These are phyloP conservation scores for Pontederia paniculata DNA, from an alignment of 176 grass and related monocot species.

Conservation along the genomic window DNA sequence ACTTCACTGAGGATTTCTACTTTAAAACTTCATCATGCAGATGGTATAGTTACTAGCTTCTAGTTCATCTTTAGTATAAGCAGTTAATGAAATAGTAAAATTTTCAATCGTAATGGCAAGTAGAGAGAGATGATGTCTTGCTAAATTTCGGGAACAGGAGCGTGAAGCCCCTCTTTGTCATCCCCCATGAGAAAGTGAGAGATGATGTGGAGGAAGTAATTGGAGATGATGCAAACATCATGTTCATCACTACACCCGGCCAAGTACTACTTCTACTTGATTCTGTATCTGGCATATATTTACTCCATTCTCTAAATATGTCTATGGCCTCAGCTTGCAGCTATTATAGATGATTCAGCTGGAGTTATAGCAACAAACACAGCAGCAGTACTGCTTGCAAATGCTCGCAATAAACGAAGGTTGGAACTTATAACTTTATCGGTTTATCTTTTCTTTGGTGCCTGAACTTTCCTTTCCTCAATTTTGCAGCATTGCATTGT, in stretches of 20 bases:
- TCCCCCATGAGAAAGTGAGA: conserved; percentile 85
- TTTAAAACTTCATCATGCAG: too few relatives aligned
- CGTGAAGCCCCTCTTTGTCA: conserved; percentile 73
- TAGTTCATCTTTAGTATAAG: too few relatives aligned
- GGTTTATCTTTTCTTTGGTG: not conserved
- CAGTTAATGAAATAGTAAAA: too few relatives aligned
- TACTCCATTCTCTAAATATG: not conserved
- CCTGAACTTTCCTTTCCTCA: not conserved
- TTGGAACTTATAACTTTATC: conserved; percentile 2
- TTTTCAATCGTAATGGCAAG: too few relatives aligned
- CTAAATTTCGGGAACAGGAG: conserved; percentile 16
- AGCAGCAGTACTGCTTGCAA: conserved; percentile 69
- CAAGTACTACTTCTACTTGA: conserved; percentile 20
- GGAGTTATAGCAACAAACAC: conserved; percentile 78
- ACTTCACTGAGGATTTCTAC: too few relatives aligned
- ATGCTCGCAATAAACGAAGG: conserved; percentile 68
- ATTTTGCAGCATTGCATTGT: conserved; percentile 45
- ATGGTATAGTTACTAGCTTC: too few relatives aligned
- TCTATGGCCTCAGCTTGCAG: conserved; percentile 41
- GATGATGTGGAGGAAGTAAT: conserved; percentile 62
- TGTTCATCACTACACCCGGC: conserved; percentile 85
- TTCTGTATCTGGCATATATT: not conserved
- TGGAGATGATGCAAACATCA: conserved; percentile 39
- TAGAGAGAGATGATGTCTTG: not conserved
- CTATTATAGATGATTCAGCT: conserved; percentile 62